Percentiles rank a stretch among this genome's conserved stretches.
phyloP scores from a whole-genome alignment of 2,329 filamentous ascomycete genomes.

The Fusarium transvaalense region DNA sequence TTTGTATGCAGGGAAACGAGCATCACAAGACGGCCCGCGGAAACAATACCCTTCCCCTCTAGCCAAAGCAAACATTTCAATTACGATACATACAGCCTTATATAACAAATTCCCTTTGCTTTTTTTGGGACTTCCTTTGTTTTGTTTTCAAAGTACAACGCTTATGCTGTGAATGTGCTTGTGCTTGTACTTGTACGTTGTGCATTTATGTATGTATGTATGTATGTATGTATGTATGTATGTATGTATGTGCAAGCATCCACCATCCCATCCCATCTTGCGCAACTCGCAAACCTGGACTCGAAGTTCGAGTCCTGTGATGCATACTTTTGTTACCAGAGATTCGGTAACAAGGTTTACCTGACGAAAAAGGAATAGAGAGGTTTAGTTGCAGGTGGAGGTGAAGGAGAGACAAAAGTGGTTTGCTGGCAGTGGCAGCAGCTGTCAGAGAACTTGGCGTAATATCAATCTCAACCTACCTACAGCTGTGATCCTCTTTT shows the following conservation, averaged over 20 bases:
- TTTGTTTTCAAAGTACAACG: conserved; percentile 1
- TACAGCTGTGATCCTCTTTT: not conserved
- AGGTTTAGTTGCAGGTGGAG: not conserved
- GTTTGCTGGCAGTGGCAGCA: conserved; percentile 8
- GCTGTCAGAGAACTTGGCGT: conserved; percentile 23
- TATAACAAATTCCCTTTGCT: not conserved
- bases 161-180: conserved; percentile 33
- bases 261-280: conserved; percentile 19
- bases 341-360: conserved; percentile 2
- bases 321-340: conserved; percentile 8
- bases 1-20: not conserved
- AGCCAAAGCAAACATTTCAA: conserved; percentile 11
- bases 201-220: conserved; percentile 18
- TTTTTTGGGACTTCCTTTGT: not conserved
- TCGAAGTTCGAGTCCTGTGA: conserved; percentile 38
- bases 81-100: not conserved
- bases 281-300: conserved; percentile 43
- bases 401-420: not conserved
- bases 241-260: conserved; percentile 18
- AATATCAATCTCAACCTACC: not conserved
- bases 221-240: too few species aligned
- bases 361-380: too few species aligned
- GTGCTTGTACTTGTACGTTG: conserved; percentile 10
- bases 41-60: conserved; percentile 19
- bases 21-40: conserved; percentile 9